Conservation (phyloP, 2,329 filamentous ascomycete species). For the Claviceps fusiformis region DNA sequence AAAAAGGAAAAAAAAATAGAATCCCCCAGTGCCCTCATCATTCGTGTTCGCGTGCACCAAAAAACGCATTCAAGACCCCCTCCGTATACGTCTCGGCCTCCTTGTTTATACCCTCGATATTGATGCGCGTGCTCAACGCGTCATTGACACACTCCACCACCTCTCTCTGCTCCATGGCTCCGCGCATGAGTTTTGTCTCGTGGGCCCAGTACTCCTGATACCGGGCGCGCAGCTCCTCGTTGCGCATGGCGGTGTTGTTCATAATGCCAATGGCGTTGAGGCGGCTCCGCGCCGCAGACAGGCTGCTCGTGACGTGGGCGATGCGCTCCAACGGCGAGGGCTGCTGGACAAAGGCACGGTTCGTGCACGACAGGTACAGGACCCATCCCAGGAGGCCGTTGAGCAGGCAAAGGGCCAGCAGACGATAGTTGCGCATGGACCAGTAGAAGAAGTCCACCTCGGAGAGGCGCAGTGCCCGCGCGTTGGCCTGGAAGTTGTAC, state of each 20-base stretch:
- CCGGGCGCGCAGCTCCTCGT: constrained; percentile 53
- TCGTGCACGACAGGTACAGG: constrained; percentile 66
- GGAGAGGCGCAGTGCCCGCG: constrained; percentile 42
- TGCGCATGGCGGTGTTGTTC: constrained; percentile 65
- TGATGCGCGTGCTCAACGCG: constrained; percentile 49
- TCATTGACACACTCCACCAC: constrained; percentile 59
- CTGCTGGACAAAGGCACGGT: constrained; percentile 58
- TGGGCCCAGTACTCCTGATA: constrained; percentile 67
- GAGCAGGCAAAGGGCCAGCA: constrained; percentile 47
- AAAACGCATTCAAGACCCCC: constrained; percentile 23
- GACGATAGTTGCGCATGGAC: constrained; percentile 50
- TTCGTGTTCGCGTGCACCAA: constrained; percentile 5
- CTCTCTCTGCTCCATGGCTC: constrained; percentile 66
- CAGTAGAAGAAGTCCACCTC: constrained; percentile 63
- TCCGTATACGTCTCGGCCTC: constrained; percentile 51
- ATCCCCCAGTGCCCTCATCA: background rate
- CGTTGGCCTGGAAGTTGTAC: constrained; percentile 54
- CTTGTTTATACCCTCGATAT: constrained; percentile 44
- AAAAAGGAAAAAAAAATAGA: background rate
- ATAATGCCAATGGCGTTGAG: constrained; percentile 61
- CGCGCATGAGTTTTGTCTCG: constrained; percentile 57
- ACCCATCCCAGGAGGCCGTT: constrained; percentile 50
- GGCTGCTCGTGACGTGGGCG: constrained; percentile 38
- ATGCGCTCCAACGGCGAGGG: constrained; percentile 52
- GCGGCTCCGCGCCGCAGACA: constrained; percentile 51